These are phyloP conservation scores for Moelleriella libera DNA, from an alignment of 2,329 filamentous ascomycete genomes.

Conservation along the genomic window DNA sequence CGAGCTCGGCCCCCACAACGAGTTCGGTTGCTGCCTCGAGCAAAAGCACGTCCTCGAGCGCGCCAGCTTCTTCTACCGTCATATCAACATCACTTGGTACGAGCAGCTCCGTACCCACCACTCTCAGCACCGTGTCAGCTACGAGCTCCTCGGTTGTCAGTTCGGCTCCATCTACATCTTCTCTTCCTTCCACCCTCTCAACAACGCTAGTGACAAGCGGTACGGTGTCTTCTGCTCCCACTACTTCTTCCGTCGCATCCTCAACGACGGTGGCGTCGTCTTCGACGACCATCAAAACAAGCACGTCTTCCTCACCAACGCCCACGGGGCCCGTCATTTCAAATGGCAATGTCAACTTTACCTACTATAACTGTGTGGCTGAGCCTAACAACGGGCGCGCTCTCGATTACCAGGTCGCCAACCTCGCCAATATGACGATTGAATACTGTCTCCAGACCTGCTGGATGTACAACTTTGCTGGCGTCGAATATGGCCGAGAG, in stretches of 20 bases:
- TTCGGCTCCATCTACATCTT: too few species aligned
- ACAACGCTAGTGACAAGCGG: neutral
- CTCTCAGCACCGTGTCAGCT: constrained; percentile 1
- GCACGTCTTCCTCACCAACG: constrained; percentile 8
- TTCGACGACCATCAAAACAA: neutral
- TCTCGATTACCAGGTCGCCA: constrained; percentile 14
- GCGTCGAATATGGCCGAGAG: constrained; percentile 22
- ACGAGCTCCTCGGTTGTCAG: neutral
- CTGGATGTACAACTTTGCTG: constrained; percentile 18
- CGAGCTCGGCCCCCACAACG: neutral
- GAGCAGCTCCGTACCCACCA: neutral
- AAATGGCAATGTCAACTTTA: constrained; percentile 20
- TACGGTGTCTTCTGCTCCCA: constrained; percentile 1
- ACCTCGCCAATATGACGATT: constrained; percentile 18
- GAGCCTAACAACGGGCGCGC: constrained; percentile 19
- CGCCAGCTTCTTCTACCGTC: neutral
- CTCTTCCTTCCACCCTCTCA: too few species aligned
- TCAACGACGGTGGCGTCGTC: neutral
- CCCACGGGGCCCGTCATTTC: constrained; percentile 13
- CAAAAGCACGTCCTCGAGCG: neutral
- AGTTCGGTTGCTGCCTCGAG: constrained; percentile 1
- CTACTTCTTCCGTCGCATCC: neutral
- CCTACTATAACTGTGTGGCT: constrained; percentile 19
- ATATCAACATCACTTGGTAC: neutral
- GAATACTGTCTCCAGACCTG: constrained; percentile 18